Evolutionary conservation across 768 basidiomycete species (phyloP).

Genomic region (Suillus placidus): DNA sequence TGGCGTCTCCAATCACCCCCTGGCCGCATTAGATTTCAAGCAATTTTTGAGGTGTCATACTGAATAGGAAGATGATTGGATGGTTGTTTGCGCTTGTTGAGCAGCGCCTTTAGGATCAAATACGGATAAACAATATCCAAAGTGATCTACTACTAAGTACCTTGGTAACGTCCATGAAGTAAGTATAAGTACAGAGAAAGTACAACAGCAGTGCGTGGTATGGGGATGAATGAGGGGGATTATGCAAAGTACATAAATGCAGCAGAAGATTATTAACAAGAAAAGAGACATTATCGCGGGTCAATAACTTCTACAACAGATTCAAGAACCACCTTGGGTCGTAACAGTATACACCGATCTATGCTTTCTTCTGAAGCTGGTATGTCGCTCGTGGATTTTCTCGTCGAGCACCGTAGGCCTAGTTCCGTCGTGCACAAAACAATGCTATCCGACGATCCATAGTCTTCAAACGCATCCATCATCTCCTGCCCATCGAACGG

Average conservation of each 20-base stretch:
- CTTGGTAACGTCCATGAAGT: slow-evolving; percentile 16
- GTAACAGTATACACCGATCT: slow-evolving; percentile 62
- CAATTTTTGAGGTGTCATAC: background rate
- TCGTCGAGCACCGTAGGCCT: slow-evolving; percentile 66
- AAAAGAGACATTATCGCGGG: slow-evolving; percentile 26
- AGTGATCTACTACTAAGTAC: slow-evolving; percentile 2
- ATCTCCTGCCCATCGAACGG: slow-evolving; percentile 53
- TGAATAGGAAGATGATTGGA: background rate
- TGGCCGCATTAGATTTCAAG: background rate
- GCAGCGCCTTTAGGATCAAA: slow-evolving; percentile 8
- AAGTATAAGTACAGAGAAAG: slow-evolving; percentile 22
- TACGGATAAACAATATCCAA: slow-evolving; percentile 11
- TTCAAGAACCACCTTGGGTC: slow-evolving; percentile 78
- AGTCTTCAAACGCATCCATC: slow-evolving; percentile 66
- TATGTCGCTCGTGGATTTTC: slow-evolving; percentile 33
- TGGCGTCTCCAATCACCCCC: slow-evolving; percentile 21
- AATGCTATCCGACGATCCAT: slow-evolving; percentile 48
- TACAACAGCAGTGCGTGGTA: slow-evolving; percentile 7
- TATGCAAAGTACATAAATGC: slow-evolving; percentile 1
- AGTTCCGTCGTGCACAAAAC: slow-evolving; percentile 75
- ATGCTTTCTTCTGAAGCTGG: slow-evolving; percentile 44
- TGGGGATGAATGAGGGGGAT: background rate
- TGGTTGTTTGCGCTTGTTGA: slow-evolving; percentile 3
- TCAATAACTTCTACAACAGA: slow-evolving; percentile 60
- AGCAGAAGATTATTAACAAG: background rate